Conservation (phyloP, 208 protist genomes). For the Trypanosoma cruzi region DNA sequence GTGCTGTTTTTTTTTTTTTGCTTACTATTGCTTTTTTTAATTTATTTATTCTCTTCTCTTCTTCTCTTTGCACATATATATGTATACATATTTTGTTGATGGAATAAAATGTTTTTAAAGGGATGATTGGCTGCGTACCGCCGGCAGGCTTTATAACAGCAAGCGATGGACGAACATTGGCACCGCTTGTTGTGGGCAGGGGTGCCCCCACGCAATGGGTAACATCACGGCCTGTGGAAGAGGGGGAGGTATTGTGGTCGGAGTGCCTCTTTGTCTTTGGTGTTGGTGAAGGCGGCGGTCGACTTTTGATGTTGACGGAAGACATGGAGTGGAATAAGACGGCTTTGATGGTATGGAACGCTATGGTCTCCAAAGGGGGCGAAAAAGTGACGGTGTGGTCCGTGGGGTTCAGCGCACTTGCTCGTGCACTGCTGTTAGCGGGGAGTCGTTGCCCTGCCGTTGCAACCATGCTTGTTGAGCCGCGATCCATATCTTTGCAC, state of each 20-base stretch:
- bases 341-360: constrained; percentile 1
- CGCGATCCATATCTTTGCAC: neutral
- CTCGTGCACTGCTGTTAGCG: constrained; percentile 6
- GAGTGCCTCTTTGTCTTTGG: constrained; percentile 16
- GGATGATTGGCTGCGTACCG: constrained; percentile 70
- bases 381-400: constrained; percentile 13
- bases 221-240: constrained; percentile 5
- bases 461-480: constrained; percentile 9
- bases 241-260: constrained; percentile 20
- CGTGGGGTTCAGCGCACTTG: constrained; percentile 15
- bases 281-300: neutral
- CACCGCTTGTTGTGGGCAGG: constrained; percentile 7
- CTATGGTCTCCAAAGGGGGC: constrained; percentile 15
- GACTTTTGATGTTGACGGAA: neutral
- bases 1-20: neutral
- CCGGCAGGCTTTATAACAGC: constrained; percentile 33
- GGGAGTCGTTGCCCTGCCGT: neutral
- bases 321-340: constrained; percentile 18
- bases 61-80: constrained; percentile 1
- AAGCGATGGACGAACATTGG: constrained; percentile 13
- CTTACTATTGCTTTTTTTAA: neutral
- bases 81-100: neutral
- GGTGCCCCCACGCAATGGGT: neutral
- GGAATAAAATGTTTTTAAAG: constrained; percentile 24
- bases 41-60: constrained; percentile 13